Conservation (phyloP, 805 yeast genomes). For the Kluyveromyces dobzhanskii region DNA sequence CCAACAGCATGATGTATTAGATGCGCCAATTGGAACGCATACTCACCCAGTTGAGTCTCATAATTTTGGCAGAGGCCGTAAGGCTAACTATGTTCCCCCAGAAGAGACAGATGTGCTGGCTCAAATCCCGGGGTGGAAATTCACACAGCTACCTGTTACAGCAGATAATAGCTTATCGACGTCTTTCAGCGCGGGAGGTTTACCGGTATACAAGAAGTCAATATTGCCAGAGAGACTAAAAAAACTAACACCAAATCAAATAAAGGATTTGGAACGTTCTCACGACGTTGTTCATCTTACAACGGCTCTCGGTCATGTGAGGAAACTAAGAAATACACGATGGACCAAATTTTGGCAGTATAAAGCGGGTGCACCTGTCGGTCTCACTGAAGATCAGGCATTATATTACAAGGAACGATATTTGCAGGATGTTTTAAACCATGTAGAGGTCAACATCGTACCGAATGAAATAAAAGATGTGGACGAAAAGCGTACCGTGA, state of each 20-base stretch:
- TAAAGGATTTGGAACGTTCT: constrained; percentile 40
- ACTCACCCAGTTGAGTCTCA: constrained; percentile 2
- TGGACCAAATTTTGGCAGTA: constrained; percentile 43
- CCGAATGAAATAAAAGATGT: constrained; percentile 34
- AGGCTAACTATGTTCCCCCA: background rate
- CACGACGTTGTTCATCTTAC: constrained; percentile 43
- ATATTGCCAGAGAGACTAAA: constrained; percentile 23
- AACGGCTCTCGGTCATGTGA: constrained; percentile 34
- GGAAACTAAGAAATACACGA: constrained; percentile 36
- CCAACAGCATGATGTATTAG: constrained; percentile 19
- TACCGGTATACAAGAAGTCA: constrained; percentile 34
- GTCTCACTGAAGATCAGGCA: constrained; percentile 20
- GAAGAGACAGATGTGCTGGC: constrained; percentile 8
- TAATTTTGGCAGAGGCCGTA: constrained; percentile 3
- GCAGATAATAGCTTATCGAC: constrained; percentile 12
- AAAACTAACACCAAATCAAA: constrained; percentile 28
- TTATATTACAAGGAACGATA: constrained; percentile 22
- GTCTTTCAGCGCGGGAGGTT: constrained; percentile 31
- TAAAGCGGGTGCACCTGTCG: constrained; percentile 34
- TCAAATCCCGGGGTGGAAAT: constrained; percentile 28
- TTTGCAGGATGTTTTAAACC: constrained; percentile 25
- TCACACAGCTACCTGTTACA: constrained; percentile 24
- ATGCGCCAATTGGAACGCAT: constrained; percentile 20
- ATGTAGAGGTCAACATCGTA: constrained; percentile 23
- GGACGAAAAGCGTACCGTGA: constrained; percentile 37